Base-by-base conservation (phyloP, 352 stramenopile genomes). In the Phytophthora syringae region DNA sequence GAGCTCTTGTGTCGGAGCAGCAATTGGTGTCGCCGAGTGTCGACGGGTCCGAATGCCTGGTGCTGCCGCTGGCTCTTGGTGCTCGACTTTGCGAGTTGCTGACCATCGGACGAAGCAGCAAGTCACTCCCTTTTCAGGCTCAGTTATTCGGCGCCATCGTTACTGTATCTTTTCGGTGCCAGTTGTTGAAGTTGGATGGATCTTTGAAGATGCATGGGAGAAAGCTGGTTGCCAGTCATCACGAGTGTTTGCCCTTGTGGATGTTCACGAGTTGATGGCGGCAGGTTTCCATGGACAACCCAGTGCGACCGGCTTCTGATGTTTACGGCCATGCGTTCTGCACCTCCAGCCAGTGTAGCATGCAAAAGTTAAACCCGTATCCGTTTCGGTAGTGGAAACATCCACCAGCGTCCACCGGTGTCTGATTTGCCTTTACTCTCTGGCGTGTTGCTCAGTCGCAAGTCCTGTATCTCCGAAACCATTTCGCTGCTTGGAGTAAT, bases 41-140 rank as follows among this genome's bases (percentile, higher is more conserved):
- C 54, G 57, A 67, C 40, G 44, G 50, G 40, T 60, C 70, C 47
- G 70, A 43, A 77, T 77, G 64, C 64, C 64, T 77, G 69, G 70
- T n/a, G 60, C 60, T 52, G 39, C 58, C 24, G 39, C 70, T 74
- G 68, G 64, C 68, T 47, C 40, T 74, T 63, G 52, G 60, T 70
- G 53, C 13, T 53, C 48, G 30, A 44, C 13, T 30, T 34, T n/a
- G 4, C 36, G n/a, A 56, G 18, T 71, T 20, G 37, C 37, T 66
- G 47, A 56, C 43, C 34, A 45, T 12, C 12, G 12, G 16, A 1
- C 32, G 9, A 51, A 49, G 30, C 32, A 20, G 16, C 49, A 64
- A 68, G 61, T 64, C 55, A 45, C 42, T 62, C 27, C 34, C 39
- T 59, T 62, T 67, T 62, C 42, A 43, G 30, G 34, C 34, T 16